Conservation (phyloP, 2,329 filamentous ascomycete species). For the Aspergillus transmontanensis region DNA sequence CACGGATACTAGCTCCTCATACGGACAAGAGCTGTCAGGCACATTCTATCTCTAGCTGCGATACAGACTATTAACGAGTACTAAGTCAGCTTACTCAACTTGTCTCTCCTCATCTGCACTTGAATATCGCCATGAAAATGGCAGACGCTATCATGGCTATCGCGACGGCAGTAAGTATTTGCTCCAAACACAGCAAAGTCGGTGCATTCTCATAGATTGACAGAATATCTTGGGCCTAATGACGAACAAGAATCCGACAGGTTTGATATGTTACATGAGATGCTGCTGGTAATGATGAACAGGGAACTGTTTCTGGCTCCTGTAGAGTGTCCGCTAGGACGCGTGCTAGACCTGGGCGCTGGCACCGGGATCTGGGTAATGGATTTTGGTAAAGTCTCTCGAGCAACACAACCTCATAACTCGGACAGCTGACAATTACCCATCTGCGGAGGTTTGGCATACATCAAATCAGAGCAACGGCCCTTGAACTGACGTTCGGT, state of each 20-base stretch:
- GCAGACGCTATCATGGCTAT: not conserved
- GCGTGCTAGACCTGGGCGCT: not conserved
- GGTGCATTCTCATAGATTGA: not conserved
- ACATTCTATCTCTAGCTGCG: not conserved
- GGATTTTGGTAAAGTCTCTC: not conserved
- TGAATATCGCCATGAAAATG: not conserved
- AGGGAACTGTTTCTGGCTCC: not conserved
- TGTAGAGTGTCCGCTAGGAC: not conserved
- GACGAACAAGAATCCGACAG: not conserved
- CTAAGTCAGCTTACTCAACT: not conserved
- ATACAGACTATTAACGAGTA: not conserved
- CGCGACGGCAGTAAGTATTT: not conserved
- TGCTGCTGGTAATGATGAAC: not conserved
- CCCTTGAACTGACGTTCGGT: not conserved
- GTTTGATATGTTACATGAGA: not conserved
- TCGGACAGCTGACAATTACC: not conserved
- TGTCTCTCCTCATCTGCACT: not conserved
- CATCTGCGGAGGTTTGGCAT: not conserved
- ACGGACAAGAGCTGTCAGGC: not conserved
- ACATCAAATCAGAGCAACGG: too few species aligned
- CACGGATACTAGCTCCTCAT: not conserved
- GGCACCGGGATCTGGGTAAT: not conserved
- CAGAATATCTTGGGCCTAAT: not conserved
- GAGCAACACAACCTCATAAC: not conserved
- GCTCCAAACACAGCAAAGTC: not conserved